Conservation (phyloP, 164 flowering plant genomes). For the Warburgia ugandensis region DNA sequence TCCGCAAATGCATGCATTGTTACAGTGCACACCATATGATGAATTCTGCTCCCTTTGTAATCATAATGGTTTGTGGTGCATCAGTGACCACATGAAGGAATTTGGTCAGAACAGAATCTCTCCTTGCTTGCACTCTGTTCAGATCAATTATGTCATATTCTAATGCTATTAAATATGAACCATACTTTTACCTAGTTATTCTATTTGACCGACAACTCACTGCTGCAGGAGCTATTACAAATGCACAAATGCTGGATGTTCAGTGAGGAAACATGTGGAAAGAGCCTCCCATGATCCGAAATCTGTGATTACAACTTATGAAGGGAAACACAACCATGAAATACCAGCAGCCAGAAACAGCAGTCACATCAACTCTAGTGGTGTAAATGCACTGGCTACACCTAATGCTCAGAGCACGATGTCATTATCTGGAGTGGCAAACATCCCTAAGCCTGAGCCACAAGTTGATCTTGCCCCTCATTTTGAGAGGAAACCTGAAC, state of each 20-base stretch:
- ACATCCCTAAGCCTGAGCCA: constrained; percentile 38
- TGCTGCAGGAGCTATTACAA: constrained; percentile 81
- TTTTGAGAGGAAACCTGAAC: constrained; percentile 38
- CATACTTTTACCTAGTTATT: too few species aligned
- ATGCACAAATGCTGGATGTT: constrained; percentile 78
- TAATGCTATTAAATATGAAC: too few species aligned
- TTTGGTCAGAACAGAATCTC: too few species aligned
- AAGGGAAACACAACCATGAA: constrained; percentile 91
- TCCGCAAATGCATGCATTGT: too few species aligned
- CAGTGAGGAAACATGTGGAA: constrained; percentile 76
- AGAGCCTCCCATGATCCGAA: constrained; percentile 69
- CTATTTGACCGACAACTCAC: neutral
- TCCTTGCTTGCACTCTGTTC: too few species aligned
- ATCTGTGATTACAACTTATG: constrained; percentile 68
- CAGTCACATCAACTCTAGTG: constrained; percentile 29
- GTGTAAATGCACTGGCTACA: constrained; percentile 14
- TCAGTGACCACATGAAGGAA: too few species aligned
- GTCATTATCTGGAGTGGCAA: constrained; percentile 26
- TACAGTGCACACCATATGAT: too few species aligned
- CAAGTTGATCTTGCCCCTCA: constrained; percentile 32
- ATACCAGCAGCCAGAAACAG: constrained; percentile 74
- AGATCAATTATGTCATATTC: too few species aligned
- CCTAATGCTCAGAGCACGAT: constrained; percentile 21
- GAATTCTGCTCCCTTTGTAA: too few species aligned
- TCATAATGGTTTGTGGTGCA: too few species aligned